Percentiles rank a stretch among this genome's conserved stretches.
These are phyloP conservation scores for Fraxinus latifolia DNA, from an alignment of 305 asterid species.

Conservation along the genomic window DNA sequence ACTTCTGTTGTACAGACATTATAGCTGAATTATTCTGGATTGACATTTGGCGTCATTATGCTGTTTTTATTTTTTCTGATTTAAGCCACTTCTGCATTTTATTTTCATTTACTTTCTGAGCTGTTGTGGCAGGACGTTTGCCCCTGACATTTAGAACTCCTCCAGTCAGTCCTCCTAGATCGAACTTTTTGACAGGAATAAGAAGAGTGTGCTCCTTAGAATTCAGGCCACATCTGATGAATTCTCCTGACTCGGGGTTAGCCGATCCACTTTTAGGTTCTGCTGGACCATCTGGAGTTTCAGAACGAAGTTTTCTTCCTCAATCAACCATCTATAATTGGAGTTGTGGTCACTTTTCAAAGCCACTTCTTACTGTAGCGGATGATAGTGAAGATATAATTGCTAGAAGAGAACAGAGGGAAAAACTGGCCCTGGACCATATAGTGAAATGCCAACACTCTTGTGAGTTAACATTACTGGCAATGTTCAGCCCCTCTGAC, in stretches of 20 bases:
- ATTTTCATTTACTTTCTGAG: conserved; percentile 9
- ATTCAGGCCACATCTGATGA: conserved; percentile 87
- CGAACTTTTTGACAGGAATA: conserved; percentile 82
- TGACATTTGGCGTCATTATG: not conserved
- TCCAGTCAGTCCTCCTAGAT: conserved; percentile 98
- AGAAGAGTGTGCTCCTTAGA: conserved; percentile 97
- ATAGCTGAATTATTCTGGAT: not conserved
- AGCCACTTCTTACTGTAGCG: conserved; percentile 83
- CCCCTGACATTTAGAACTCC: conserved; percentile 95
- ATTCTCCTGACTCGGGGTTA: conserved; percentile 85
- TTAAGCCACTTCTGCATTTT: not conserved
- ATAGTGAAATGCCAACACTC: conserved; percentile 88
- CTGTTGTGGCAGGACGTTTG: conserved; percentile 60
- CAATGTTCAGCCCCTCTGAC: not conserved
- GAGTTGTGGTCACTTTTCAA: conserved; percentile 99
- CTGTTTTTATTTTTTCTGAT: not conserved
- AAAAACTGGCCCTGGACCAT: conserved; percentile 71
- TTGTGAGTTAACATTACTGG: conserved; percentile 46
- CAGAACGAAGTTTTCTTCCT: conserved; percentile 96
- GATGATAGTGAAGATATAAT: conserved; percentile 86
- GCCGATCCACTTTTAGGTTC: conserved; percentile 94
- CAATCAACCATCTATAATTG: conserved; percentile 90
- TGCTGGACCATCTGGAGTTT: conserved; percentile 60
- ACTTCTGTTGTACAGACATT: not conserved
- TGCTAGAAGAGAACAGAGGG: conserved; percentile 84